Evolutionary conservation across 441 rosid species (phyloP), one percentile per base, ranked within the genome.

Genomic region (Capsella rubella): DNA sequence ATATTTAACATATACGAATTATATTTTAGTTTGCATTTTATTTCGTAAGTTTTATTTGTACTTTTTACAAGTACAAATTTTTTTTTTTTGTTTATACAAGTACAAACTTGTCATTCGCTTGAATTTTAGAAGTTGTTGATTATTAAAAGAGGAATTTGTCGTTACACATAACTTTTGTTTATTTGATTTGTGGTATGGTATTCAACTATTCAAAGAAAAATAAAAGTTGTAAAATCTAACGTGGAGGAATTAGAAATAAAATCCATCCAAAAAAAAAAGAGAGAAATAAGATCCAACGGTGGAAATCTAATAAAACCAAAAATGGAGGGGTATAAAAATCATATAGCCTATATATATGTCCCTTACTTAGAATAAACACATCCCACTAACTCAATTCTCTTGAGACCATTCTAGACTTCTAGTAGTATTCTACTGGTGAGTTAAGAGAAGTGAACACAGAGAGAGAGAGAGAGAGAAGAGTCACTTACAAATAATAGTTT

Each of bases 221-320:
- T 0, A 35, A 8, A 10, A 27, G 28, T 35, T 27, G 42, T 21
- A 21, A 53, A 42, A 64, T 53, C 70, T 28, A 72, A 29, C 57
- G 56, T 64, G 12, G 12, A 45, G 49, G 32, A 55, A n/a, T 46
- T 25, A 11, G 25, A 21, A 21, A 21, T 21, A 21, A 18, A 18
- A 18, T 18, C 21, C 21, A 18, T 18, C 21, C 21, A 18, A 18
- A 18, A 18, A 18, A 18, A 18, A 18, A 18, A n/a, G n/a, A 1
- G 1, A 18, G 57, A 35, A 43, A 64, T n/a, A 56, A 60, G 45
- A 73, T 56, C 50, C 21, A 54, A 64, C 50, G 64, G 46, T 45
- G 65, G 51, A 35, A 37, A 37, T 27, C 15, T 1, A 47, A 27
- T 73, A 65, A 56, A 35, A 28, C 50, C 52, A 64, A 73, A 73